Evolutionary conservation across 768 basidiomycete genomes (phyloP).

Genomic region (Lepiota venenata): DNA sequence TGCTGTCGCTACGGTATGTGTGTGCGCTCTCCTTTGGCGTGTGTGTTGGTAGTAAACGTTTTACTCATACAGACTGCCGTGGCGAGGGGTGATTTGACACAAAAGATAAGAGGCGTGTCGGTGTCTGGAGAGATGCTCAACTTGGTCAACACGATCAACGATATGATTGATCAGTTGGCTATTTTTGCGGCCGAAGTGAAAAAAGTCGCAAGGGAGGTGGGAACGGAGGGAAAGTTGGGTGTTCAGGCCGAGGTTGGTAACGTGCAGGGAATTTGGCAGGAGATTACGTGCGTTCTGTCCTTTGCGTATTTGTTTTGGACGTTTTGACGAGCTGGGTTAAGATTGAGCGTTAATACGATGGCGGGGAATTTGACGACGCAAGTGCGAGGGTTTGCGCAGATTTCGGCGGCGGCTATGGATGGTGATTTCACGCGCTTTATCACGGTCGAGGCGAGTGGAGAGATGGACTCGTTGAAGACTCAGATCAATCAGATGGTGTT

Average conservation of each 20-base stretch:
- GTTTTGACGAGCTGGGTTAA: too few relatives aligned
- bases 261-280: slow-evolving; percentile 97
- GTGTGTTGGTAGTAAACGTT: slow-evolving; percentile 1
- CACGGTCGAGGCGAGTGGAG: slow-evolving; percentile 96
- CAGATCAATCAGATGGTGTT: slow-evolving; percentile 99
- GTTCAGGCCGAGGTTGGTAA: slow-evolving; percentile 97
- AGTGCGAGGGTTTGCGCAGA: slow-evolving; percentile 98
- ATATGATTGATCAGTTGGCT: slow-evolving; percentile 61
- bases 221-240: slow-evolving; percentile 97
- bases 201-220: slow-evolving; percentile 95
- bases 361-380: slow-evolving; percentile 95
- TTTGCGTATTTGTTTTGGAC: too few relatives aligned
- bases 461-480: slow-evolving; percentile 99
- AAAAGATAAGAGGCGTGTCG: slow-evolving; percentile 89
- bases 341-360: slow-evolving; percentile 97
- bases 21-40: neutral
- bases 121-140: slow-evolving; percentile 96
- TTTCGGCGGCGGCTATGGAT: slow-evolving; percentile 97
- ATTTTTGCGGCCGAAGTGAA: slow-evolving; percentile 69
- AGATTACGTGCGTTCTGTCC: slow-evolving; percentile 87
- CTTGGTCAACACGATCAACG: slow-evolving; percentile 96
- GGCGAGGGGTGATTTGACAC: slow-evolving; percentile 88
- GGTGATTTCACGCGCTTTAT: slow-evolving; percentile 99
- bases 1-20: slow-evolving; percentile 81
- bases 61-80: slow-evolving; percentile 84